These are phyloP conservation scores for Ogataea polymorpha DNA, from an alignment of 805 yeast genomes.

Conservation along the genomic window DNA sequence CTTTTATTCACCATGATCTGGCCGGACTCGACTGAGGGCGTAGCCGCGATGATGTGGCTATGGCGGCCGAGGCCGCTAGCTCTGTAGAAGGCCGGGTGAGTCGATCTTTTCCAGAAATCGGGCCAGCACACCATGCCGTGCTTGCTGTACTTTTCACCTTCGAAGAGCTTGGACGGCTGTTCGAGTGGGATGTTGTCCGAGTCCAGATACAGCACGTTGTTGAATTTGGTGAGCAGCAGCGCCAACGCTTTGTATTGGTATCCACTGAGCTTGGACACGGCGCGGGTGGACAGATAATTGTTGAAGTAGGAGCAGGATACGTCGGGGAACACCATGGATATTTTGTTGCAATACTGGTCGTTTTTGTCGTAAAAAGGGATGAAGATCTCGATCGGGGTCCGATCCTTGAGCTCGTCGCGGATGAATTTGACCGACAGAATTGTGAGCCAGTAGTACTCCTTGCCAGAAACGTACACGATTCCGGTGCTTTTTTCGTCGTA, in stretches of 20 bases:
- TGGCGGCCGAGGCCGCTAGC: constrained; percentile 43
- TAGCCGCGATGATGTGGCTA: constrained; percentile 34
- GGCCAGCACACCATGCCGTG: constrained; percentile 60
- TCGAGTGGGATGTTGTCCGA: constrained; percentile 47
- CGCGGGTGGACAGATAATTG: constrained; percentile 27
- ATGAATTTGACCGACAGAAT: constrained; percentile 31
- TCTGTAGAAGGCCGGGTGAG: constrained; percentile 49
- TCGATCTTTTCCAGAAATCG: constrained; percentile 65
- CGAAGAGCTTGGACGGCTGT: constrained; percentile 41
- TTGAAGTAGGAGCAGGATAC: constrained; percentile 44
- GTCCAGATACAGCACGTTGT: constrained; percentile 45
- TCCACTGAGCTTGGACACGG: constrained; percentile 29
- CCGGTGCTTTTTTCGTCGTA: constrained; percentile 20
- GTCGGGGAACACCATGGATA: constrained; percentile 34
- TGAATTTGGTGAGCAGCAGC: constrained; percentile 43
- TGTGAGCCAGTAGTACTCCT: constrained; percentile 30
- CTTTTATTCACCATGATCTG: constrained; percentile 61
- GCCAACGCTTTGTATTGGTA: constrained; percentile 53
- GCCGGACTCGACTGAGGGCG: constrained; percentile 70
- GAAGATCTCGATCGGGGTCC: constrained; percentile 47
- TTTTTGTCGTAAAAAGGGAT: constrained; percentile 43
- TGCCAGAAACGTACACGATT: constrained; percentile 32
- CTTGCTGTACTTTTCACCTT: constrained; percentile 39
- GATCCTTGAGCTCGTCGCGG: constrained; percentile 26
- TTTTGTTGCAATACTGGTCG: constrained; percentile 41